Conservation (phyloP, 2,329 filamentous ascomycete species). For the Aureobasidium namibiae region DNA sequence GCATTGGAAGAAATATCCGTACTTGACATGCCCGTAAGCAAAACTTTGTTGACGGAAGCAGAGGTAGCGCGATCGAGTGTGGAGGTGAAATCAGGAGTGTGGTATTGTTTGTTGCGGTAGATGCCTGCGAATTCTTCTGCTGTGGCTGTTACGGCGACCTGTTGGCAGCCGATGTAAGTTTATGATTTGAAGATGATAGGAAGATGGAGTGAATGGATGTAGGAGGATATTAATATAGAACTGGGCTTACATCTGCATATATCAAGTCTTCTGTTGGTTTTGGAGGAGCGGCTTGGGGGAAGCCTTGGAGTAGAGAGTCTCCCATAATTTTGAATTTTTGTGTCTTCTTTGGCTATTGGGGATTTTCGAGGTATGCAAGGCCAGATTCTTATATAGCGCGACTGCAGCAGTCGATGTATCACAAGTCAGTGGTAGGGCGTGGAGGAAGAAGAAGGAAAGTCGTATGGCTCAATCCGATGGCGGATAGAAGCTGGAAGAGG, state of each 20-base stretch:
- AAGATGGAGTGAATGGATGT: background rate
- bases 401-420: no score
- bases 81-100: constrained; percentile 36
- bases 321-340: background rate
- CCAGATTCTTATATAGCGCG: no score
- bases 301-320: background rate
- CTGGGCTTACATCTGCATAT: constrained; percentile 2
- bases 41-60: constrained; percentile 35
- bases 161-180: background rate
- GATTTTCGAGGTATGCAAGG: no score
- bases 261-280: background rate
- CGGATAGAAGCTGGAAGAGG: no score
- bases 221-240: background rate
- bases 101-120: constrained; percentile 43
- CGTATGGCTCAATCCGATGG: no score
- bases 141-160: constrained; percentile 29
- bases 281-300: background rate
- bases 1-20: constrained; percentile 31
- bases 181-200: background rate
- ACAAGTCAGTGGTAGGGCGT: no score
- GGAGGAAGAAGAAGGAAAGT: no score
- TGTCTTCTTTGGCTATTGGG: background rate
- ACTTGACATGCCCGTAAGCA: constrained; percentile 31
- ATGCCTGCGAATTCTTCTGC: constrained; percentile 41
- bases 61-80: constrained; percentile 35